A percentile compares a stretch with the other conserved stretches of the same genome.
These are phyloP conservation scores for Astrothelium macrocarpum DNA, from an alignment of 495 filamentous ascomycete genomes.

Conservation along the genomic window DNA sequence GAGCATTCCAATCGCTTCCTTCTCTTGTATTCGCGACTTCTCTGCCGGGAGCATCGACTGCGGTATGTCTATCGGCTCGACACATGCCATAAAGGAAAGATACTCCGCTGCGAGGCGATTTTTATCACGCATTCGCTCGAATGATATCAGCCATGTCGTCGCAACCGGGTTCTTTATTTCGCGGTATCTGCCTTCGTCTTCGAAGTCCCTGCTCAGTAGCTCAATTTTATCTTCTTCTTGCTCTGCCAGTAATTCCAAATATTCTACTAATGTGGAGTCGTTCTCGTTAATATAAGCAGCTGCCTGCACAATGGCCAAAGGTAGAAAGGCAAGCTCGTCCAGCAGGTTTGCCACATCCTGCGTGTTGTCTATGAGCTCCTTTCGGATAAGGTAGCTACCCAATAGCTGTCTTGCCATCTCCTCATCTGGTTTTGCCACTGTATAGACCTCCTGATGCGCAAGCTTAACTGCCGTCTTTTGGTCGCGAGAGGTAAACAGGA, in stretches of 20 bases:
- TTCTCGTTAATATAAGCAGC: constrained; percentile 32
- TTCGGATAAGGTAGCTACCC: neutral
- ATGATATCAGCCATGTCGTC: constrained; percentile 20
- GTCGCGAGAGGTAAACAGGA: neutral
- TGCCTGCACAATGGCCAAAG: constrained; percentile 29
- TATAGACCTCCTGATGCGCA: no score
- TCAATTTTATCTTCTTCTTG: neutral
- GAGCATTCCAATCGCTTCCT: constrained; percentile 21
- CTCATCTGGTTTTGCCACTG: no score
- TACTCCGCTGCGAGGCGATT: constrained; percentile 16
- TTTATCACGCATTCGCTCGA: constrained; percentile 12
- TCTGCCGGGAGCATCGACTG: constrained; percentile 16
- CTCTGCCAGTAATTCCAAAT: neutral
- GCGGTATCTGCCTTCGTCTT: constrained; percentile 18
- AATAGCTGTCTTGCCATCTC: neutral
- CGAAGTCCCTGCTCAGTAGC: constrained; percentile 8
- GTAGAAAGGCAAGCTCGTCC: neutral
- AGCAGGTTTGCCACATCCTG: neutral
- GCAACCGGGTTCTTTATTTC: constrained; percentile 19
- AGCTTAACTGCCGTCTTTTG: no score
- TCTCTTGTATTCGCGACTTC: constrained; percentile 11
- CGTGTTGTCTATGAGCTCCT: neutral
- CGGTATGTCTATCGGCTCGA: constrained; percentile 28
- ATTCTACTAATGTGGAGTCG: neutral
- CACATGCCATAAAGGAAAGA: constrained; percentile 18